A percentile compares a stretch with the other conserved stretches of the same genome.
phyloP scores from a whole-genome alignment of 768 basidiomycete species.

The Macrocybe gigantea region DNA sequence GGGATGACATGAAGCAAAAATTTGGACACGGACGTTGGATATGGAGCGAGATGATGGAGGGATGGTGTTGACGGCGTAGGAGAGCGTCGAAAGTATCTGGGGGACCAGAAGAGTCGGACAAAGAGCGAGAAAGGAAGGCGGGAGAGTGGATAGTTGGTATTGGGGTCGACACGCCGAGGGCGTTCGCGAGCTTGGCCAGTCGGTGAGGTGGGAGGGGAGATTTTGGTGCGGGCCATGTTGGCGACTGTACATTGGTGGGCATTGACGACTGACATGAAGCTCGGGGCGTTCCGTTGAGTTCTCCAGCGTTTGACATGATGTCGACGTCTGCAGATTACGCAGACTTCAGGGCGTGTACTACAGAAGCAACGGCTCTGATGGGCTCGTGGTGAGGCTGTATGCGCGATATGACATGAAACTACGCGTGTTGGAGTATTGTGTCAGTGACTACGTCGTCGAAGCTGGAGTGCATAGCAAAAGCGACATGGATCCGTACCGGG shows the following conservation, averaged over 20 bases:
- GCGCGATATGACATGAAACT: too few relatives aligned
- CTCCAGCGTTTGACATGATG: slow-evolving; percentile 19
- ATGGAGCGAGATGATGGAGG: slow-evolving; percentile 27
- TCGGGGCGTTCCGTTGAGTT: slow-evolving; percentile 17
- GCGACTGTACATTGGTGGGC: slow-evolving; percentile 18
- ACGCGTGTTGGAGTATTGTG: too few relatives aligned
- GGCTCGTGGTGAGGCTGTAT: too few relatives aligned
- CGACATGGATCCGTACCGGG: too few relatives aligned
- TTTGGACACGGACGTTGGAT: slow-evolving; percentile 46
- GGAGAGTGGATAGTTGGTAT: slow-evolving; percentile 43
- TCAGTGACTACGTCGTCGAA: too few relatives aligned
- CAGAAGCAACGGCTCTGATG: too few relatives aligned
- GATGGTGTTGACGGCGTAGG: slow-evolving; percentile 45
- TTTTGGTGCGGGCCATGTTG: slow-evolving; percentile 60
- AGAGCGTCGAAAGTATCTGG: slow-evolving; percentile 38
- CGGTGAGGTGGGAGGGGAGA: slow-evolving; percentile 70
- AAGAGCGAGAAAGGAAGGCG: slow-evolving; percentile 27
- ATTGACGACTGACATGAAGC: slow-evolving; percentile 17
- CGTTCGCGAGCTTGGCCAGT: slow-evolving; percentile 80
- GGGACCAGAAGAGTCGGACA: slow-evolving; percentile 24
- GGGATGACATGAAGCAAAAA: slow-evolving; percentile 84
- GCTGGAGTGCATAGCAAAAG: too few relatives aligned
- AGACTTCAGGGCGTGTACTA: too few relatives aligned
- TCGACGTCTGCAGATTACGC: not conserved
- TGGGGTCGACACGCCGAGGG: slow-evolving; percentile 75